Percentiles rank a stretch among this genome's conserved stretches.
Conservation (phyloP, 768 basidiomycete species). For the Lentinula detonsa region DNA sequence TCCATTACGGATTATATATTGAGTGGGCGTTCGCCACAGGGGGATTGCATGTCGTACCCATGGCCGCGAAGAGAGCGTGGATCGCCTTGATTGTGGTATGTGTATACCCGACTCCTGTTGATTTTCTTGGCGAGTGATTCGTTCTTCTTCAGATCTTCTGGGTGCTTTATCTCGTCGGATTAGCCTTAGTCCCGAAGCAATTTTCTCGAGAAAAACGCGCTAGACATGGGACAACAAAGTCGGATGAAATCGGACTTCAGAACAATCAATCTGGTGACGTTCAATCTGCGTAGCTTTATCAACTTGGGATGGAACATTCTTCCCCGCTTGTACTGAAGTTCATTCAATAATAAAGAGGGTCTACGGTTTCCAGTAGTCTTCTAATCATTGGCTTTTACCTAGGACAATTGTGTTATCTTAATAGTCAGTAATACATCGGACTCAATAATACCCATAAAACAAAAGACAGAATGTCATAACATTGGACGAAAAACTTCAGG, state of each 20-base stretch:
- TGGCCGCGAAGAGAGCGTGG: slow-evolving; percentile 40
- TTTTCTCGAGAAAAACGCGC: slow-evolving; percentile 29
- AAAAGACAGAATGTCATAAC: neutral
- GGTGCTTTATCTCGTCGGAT: slow-evolving; percentile 35
- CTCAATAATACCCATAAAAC: neutral
- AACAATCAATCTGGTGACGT: neutral
- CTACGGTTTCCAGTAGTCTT: neutral
- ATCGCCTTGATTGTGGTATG: slow-evolving; percentile 36
- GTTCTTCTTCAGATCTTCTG: slow-evolving; percentile 34
- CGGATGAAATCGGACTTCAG: neutral
- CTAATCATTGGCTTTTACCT: neutral
- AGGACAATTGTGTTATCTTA: neutral
- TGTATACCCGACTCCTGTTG: slow-evolving; percentile 2
- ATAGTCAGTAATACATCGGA: neutral
- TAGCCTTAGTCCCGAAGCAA: slow-evolving; percentile 41
- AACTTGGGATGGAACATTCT: neutral
- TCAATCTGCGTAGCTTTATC: neutral
- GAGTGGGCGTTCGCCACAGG: slow-evolving; percentile 34
- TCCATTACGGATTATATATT: slow-evolving; percentile 43
- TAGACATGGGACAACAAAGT: slow-evolving; percentile 1
- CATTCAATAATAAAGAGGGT: neutral
- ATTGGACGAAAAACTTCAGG: neutral
- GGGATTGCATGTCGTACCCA: slow-evolving; percentile 28
- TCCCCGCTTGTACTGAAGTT: neutral
- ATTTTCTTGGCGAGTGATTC: neutral